Conservation (phyloP, 345 rosid genomes). For the Populus simonii region DNA sequence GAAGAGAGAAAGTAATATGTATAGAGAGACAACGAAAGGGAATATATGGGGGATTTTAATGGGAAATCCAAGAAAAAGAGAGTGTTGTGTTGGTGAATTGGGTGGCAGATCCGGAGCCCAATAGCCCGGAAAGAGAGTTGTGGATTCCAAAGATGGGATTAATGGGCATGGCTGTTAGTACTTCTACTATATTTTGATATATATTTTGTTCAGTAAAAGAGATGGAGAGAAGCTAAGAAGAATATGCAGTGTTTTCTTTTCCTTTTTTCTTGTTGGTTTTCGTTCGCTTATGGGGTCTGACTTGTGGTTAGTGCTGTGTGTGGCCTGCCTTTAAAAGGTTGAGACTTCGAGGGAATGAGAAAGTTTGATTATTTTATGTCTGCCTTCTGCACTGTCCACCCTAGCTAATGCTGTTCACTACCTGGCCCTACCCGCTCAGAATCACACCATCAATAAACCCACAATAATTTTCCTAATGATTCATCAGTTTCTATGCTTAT, state of each 20-base stretch:
- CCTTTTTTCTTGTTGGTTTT: background rate
- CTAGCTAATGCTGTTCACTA: background rate
- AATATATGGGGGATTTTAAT: background rate
- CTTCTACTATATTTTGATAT: conserved; percentile 5
- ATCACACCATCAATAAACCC: no score
- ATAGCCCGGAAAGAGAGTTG: conserved; percentile 44
- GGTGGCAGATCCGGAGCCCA: conserved; percentile 68
- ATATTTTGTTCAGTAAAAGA: background rate
- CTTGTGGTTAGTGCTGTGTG: conserved; percentile 10
- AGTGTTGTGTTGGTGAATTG: conserved; percentile 44
- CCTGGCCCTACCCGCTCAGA: background rate
- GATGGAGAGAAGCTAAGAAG: background rate
- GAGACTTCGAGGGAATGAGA: conserved; percentile 4
- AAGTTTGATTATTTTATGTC: background rate
- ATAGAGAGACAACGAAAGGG: background rate
- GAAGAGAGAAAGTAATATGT: background rate
- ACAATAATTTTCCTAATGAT: background rate
- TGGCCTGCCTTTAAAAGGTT: background rate
- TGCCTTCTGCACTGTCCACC: background rate
- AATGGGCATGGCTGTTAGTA: background rate
- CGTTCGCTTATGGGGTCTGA: background rate
- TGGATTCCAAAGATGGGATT: conserved; percentile 32
- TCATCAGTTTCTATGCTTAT: background rate
- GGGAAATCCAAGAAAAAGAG: conserved; percentile 22
- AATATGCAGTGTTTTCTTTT: background rate